These are phyloP conservation scores for Mycena sp. DNA, from an alignment of 1,284 basidiomycete species.

Conservation along the genomic window DNA sequence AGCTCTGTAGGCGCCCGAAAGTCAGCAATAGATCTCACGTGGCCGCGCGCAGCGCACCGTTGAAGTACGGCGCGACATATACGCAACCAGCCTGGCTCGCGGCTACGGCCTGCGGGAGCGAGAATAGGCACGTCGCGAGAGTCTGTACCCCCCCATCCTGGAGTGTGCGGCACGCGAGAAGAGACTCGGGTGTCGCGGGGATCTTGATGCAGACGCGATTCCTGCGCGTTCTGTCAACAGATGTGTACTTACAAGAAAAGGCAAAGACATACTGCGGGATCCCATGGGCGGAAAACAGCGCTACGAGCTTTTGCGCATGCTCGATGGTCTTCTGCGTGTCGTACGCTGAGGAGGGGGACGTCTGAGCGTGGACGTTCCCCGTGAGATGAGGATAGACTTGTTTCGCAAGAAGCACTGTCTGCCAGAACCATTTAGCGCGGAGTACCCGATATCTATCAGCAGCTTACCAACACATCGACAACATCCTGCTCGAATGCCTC, in stretches of 20 bases:
- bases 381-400: conserved; percentile 54
- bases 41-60: conserved; percentile 43
- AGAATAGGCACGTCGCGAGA: conserved; percentile 58
- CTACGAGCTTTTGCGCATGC: conserved; percentile 55
- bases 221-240: conserved; percentile 35
- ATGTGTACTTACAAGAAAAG: neutral
- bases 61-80: conserved; percentile 61
- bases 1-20: conserved; percentile 47
- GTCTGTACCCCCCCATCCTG: conserved; percentile 53
- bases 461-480: conserved; percentile 52
- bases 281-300: conserved; percentile 52
- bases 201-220: conserved; percentile 62
- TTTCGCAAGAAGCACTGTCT: conserved; percentile 58
- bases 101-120: conserved; percentile 56
- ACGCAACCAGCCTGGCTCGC: conserved; percentile 57
- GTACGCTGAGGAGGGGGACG: conserved; percentile 54
- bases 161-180: conserved; percentile 55
- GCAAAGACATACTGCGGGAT: conserved; percentile 49
- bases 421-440: no score
- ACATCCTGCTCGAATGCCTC: conserved; percentile 44
- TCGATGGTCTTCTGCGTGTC: conserved; percentile 54
- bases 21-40: neutral
- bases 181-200: conserved; percentile 55
- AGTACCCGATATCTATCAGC: no score
- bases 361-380: conserved; percentile 57